Conservation (phyloP, 768 basidiomycete species). For the Trametes coccinea region DNA sequence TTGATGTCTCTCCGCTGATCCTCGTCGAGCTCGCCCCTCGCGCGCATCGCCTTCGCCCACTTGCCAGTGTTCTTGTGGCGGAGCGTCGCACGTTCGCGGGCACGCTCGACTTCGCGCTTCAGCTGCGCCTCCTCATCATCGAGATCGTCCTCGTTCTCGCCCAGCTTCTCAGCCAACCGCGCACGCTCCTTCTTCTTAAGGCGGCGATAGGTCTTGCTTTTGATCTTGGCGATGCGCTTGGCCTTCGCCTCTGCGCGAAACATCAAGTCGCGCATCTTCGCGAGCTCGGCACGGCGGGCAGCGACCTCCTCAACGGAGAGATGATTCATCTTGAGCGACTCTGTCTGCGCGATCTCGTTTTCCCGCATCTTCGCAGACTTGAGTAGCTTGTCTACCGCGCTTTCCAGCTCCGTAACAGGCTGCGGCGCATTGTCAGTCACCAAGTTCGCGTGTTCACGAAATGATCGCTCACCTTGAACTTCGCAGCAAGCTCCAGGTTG, state of each 20-base stretch:
- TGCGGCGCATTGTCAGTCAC: conserved; percentile 31
- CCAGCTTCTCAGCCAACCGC: conserved; percentile 48
- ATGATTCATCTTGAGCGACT: conserved; percentile 82
- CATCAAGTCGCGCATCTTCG: conserved; percentile 88
- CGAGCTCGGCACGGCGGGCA: conserved; percentile 75
- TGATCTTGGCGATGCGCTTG: conserved; percentile 90
- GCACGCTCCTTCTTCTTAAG: conserved; percentile 79
- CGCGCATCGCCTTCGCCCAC: conserved; percentile 79
- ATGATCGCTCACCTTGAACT: conserved; percentile 66
- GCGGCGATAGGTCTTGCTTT: conserved; percentile 89
- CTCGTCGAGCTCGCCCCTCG: conserved; percentile 64
- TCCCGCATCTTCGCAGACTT: conserved; percentile 82
- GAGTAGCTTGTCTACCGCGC: conserved; percentile 77
- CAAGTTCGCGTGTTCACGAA: neutral
- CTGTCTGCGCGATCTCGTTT: conserved; percentile 72
- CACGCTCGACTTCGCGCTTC: conserved; percentile 76
- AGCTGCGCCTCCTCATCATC: conserved; percentile 53
- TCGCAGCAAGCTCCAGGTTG: conserved; percentile 74
- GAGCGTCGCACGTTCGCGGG: conserved; percentile 87
- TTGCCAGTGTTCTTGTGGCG: conserved; percentile 86
- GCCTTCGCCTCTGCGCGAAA: conserved; percentile 92
- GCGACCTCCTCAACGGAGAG: conserved; percentile 85
- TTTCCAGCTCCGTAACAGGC: conserved; percentile 87
- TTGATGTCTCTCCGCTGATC: conserved; percentile 69
- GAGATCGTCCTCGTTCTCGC: conserved; percentile 50